Conservation (phyloP, 805 yeast species). For the Cyberlindnera maritima region DNA sequence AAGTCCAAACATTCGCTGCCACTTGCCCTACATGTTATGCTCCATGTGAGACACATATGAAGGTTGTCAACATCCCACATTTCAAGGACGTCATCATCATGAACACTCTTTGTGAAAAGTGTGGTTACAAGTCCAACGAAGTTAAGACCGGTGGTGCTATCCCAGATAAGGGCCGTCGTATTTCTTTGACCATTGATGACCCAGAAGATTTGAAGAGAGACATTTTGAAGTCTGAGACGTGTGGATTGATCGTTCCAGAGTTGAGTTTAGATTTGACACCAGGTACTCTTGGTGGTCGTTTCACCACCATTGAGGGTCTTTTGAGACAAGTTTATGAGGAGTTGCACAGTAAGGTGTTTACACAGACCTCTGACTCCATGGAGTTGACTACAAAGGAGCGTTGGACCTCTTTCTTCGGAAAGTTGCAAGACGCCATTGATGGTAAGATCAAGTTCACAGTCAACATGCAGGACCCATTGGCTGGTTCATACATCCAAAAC, state of each 20-base stretch:
- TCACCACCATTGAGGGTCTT: slow-evolving; percentile 95
- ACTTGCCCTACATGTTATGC: slow-evolving; percentile 87
- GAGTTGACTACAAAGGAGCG: slow-evolving; percentile 68
- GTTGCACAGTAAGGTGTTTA: slow-evolving; percentile 77
- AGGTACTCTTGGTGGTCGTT: slow-evolving; percentile 97
- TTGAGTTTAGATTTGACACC: slow-evolving; percentile 85
- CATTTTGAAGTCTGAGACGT: slow-evolving; percentile 90
- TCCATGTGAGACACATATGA: slow-evolving; percentile 92
- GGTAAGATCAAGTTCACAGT: slow-evolving; percentile 85
- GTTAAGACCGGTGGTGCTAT: slow-evolving; percentile 98
- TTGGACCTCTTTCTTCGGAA: slow-evolving; percentile 79
- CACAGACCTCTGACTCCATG: slow-evolving; percentile 91
- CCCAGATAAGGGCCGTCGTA: slow-evolving; percentile 77
- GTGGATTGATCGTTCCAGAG: slow-evolving; percentile 84
- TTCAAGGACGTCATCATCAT: slow-evolving; percentile 95
- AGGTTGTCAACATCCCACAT: slow-evolving; percentile 93
- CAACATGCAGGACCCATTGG: slow-evolving; percentile 90
- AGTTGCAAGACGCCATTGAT: slow-evolving; percentile 70
- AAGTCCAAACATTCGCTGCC: slow-evolving; percentile 90
- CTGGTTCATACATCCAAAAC: slow-evolving; percentile 93
- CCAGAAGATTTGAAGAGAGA: slow-evolving; percentile 90
- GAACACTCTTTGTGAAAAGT: slow-evolving; percentile 88
- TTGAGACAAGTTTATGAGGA: slow-evolving; percentile 87
- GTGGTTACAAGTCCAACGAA: slow-evolving; percentile 96
- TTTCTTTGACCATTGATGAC: slow-evolving; percentile 75